These are phyloP conservation scores for Aspergillus sp. DNA, from an alignment of 2,329 filamentous ascomycete species.

Conservation along the genomic window DNA sequence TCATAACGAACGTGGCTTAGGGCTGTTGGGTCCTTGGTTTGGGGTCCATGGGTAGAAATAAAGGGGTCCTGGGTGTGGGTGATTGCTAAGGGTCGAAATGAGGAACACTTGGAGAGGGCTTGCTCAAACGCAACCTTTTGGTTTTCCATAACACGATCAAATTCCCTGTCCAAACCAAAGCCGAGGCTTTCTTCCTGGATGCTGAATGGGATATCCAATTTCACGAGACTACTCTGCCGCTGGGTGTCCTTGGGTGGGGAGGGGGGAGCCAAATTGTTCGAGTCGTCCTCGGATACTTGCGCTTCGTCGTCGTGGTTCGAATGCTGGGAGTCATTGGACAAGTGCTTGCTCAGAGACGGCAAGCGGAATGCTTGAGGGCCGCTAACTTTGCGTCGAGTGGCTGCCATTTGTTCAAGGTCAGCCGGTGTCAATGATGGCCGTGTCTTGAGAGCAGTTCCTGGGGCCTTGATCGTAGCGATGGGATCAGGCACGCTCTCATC, in stretches of 20 bases:
- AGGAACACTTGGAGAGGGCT: constrained; percentile 35
- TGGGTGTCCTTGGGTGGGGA: constrained; percentile 33
- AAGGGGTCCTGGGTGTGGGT: constrained; percentile 8
- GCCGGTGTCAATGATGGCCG: constrained; percentile 80
- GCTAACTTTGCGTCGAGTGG: constrained; percentile 77
- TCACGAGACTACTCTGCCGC: constrained; percentile 67
- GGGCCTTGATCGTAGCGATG: constrained; percentile 80
- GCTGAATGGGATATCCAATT: constrained; percentile 74
- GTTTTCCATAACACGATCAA: constrained; percentile 87
- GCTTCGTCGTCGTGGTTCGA: constrained; percentile 9
- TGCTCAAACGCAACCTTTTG: constrained; percentile 77
- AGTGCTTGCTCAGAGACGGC: constrained; percentile 18
- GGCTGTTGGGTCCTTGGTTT: constrained; percentile 11
- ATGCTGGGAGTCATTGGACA: constrained; percentile 13
- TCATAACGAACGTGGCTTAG: constrained; percentile 4
- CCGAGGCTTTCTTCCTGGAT: constrained; percentile 61
- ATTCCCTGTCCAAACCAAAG: constrained; percentile 82
- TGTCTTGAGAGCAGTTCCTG: constrained; percentile 80
- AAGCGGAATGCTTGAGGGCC: constrained; percentile 52
- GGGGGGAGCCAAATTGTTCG: constrained; percentile 13
- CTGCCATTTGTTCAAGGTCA: constrained; percentile 77
- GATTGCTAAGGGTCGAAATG: constrained; percentile 6
- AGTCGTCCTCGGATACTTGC: constrained; percentile 8
- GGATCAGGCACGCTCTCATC: constrained; percentile 66
- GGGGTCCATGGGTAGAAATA: constrained; percentile 8